Percentiles rank a stretch among this genome's conserved stretches.
Evolutionary conservation across 2,329 filamentous ascomycete genomes (phyloP).

Genomic region (Sordariomycetes sp.): DNA sequence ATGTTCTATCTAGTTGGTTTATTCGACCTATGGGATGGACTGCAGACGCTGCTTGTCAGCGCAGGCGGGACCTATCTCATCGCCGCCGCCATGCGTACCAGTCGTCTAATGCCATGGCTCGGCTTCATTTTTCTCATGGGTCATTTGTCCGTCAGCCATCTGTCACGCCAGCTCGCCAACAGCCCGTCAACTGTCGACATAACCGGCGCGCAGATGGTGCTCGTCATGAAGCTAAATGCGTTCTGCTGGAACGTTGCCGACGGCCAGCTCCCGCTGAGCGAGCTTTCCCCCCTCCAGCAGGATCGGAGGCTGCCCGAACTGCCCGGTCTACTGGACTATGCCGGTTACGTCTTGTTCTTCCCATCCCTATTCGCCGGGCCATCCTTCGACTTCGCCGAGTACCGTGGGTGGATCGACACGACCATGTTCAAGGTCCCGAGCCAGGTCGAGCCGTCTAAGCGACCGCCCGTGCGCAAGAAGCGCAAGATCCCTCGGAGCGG

Average conservation of each 20-base stretch:
- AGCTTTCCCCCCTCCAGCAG: conserved; percentile 80
- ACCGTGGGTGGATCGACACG: conserved; percentile 83
- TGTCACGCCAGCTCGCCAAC: conserved; percentile 64
- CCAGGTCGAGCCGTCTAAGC: conserved; percentile 73
- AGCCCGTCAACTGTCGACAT: conserved; percentile 67
- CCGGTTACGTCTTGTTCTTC: conserved; percentile 92
- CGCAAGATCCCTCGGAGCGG: conserved; percentile 87
- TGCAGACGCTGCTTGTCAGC: conserved; percentile 70
- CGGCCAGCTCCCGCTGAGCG: conserved; percentile 65
- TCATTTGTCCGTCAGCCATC: conserved; percentile 86
- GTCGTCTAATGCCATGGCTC: conserved; percentile 95
- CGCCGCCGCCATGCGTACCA: conserved; percentile 64
- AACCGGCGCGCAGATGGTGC: conserved; percentile 92
- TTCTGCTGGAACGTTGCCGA: conserved; percentile 99
- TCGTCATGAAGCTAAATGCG: conserved; percentile 93
- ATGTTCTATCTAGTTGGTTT: conserved; percentile 89
- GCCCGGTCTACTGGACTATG: conserved; percentile 68
- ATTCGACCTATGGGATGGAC: conserved; percentile 82
- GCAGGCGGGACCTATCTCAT: conserved; percentile 74
- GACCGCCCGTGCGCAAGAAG: conserved; percentile 77
- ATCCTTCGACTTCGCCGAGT: conserved; percentile 90
- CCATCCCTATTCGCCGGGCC: conserved; percentile 82
- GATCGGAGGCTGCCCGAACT: conserved; percentile 67
- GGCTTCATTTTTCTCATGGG: conserved; percentile 91
- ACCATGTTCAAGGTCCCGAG: conserved; percentile 85